phyloP scores from a whole-genome alignment of 2,329 filamentous ascomycete genomes.

The Colletotrichum costaricense region DNA sequence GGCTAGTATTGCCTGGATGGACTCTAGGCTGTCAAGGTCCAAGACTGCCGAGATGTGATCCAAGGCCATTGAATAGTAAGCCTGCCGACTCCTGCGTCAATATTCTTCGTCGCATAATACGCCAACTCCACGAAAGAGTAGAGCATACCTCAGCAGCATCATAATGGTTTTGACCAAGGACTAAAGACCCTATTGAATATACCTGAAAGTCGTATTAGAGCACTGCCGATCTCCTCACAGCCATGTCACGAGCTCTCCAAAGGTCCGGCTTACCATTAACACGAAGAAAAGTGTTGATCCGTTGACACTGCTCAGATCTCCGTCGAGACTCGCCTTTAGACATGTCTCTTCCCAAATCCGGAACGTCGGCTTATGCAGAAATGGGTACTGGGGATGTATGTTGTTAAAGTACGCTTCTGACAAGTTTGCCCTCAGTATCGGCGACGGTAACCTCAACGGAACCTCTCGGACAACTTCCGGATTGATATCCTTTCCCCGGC shows the following conservation, averaged over 20 bases:
- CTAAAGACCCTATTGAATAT: slow-evolving; percentile 36
- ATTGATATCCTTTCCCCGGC: neutral
- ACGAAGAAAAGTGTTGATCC: slow-evolving; percentile 36
- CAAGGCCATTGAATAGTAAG: slow-evolving; percentile 37
- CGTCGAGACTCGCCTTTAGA: slow-evolving; percentile 13
- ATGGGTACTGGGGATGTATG: slow-evolving; percentile 51
- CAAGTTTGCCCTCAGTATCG: slow-evolving; percentile 33
- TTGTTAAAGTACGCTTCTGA: slow-evolving; percentile 49
- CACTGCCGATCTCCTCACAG: neutral
- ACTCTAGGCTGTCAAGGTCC: slow-evolving; percentile 42
- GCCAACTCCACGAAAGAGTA: neutral
- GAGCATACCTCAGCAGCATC: slow-evolving; percentile 2
- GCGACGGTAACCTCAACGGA: slow-evolving; percentile 33
- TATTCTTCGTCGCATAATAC: neutral
- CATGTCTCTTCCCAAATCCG: slow-evolving; percentile 43
- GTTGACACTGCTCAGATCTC: neutral
- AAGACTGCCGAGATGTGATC: slow-evolving; percentile 37
- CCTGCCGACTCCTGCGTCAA: neutral
- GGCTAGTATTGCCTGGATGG: slow-evolving; percentile 47
- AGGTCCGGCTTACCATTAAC: slow-evolving; percentile 30
- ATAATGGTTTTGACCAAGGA: slow-evolving; percentile 16
- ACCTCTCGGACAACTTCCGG: slow-evolving; percentile 1
- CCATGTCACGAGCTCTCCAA: neutral
- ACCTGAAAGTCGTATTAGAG: slow-evolving; percentile 10
- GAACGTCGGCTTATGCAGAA: slow-evolving; percentile 49